Conservation (phyloP, 2,329 filamentous ascomycete genomes). For the Xylariaceae sp. region DNA sequence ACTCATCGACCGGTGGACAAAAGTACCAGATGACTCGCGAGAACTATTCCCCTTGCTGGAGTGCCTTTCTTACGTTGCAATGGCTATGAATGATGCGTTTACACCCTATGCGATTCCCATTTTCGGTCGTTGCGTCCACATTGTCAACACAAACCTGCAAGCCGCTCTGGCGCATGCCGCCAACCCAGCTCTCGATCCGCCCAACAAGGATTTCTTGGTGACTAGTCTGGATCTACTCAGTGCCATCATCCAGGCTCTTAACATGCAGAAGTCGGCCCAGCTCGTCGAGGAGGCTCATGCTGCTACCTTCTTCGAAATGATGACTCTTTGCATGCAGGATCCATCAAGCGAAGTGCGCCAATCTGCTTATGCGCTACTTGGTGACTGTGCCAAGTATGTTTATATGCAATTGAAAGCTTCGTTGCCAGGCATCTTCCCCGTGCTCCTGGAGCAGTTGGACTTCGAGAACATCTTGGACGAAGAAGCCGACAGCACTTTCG, state of each 20-base stretch:
- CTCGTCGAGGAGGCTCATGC: conserved; percentile 72
- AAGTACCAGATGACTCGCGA: conserved; percentile 79
- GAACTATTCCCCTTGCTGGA: conserved; percentile 95
- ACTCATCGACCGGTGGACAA: conserved; percentile 81
- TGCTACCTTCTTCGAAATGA: conserved; percentile 74
- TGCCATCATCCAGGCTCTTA: conserved; percentile 85
- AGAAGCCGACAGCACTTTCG: conserved; percentile 77
- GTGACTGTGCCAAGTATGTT: conserved; percentile 90
- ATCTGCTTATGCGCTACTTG: conserved; percentile 89
- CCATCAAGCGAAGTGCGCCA: conserved; percentile 87
- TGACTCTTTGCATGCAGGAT: conserved; percentile 90
- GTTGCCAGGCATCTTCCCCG: conserved; percentile 67
- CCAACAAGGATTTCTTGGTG: conserved; percentile 95
- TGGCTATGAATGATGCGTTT: conserved; percentile 76
- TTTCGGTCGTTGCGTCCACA: conserved; percentile 80
- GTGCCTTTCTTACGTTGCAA: conserved; percentile 89
- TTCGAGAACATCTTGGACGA: conserved; percentile 71
- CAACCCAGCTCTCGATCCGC: conserved; percentile 65
- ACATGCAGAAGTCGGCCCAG: conserved; percentile 65
- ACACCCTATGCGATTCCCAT: conserved; percentile 80
- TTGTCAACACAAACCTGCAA: conserved; percentile 88
- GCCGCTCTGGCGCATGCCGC: conserved; percentile 65
- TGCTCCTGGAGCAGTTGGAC: conserved; percentile 83
- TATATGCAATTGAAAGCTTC: conserved; percentile 74
- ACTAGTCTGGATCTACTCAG: conserved; percentile 92